phyloP scores from a whole-genome alignment of 208 protist species.

The Trypanosoma cruzi region DNA sequence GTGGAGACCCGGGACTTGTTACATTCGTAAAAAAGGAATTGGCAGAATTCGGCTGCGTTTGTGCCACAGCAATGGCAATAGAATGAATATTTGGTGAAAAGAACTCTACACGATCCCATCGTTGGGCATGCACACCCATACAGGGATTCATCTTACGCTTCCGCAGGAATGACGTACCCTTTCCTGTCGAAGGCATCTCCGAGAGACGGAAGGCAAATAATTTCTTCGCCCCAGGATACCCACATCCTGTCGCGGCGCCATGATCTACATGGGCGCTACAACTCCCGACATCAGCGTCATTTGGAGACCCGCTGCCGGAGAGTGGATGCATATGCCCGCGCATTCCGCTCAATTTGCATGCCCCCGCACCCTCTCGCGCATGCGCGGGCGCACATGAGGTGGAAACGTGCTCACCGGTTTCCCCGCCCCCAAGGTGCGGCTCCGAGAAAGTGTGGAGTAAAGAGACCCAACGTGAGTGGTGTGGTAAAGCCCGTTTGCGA shows the following conservation, averaged over 20 bases:
- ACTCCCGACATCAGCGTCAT: too few species aligned
- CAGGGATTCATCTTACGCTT: slow-evolving; percentile 41
- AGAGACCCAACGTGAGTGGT: slow-evolving; percentile 26
- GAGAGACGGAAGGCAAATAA: slow-evolving; percentile 63
- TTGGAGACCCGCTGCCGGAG: too few species aligned
- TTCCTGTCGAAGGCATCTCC: slow-evolving; percentile 20
- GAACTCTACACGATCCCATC: slow-evolving; percentile 74
- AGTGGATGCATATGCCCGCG: background rate
- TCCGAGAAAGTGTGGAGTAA: background rate
- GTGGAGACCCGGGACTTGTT: background rate
- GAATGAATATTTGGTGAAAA: slow-evolving; percentile 52
- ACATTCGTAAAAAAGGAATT: slow-evolving; percentile 3
- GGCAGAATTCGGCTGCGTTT: slow-evolving; percentile 39
- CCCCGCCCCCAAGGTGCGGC: background rate
- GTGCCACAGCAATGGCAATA: slow-evolving; percentile 39
- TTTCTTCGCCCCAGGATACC: slow-evolving; percentile 50
- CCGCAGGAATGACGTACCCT: slow-evolving; percentile 52
- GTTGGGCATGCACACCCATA: slow-evolving; percentile 42
- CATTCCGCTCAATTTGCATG: background rate
- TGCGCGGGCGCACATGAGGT: too few species aligned
- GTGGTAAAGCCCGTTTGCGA: background rate
- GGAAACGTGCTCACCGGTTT: background rate
- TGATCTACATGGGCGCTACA: too few species aligned
- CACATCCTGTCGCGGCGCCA: slow-evolving; percentile 1
- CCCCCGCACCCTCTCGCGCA: background rate